Evolutionary conservation across 176 grass and related monocot genomes (phyloP).

Genomic region (Aechmea fasciata): DNA sequence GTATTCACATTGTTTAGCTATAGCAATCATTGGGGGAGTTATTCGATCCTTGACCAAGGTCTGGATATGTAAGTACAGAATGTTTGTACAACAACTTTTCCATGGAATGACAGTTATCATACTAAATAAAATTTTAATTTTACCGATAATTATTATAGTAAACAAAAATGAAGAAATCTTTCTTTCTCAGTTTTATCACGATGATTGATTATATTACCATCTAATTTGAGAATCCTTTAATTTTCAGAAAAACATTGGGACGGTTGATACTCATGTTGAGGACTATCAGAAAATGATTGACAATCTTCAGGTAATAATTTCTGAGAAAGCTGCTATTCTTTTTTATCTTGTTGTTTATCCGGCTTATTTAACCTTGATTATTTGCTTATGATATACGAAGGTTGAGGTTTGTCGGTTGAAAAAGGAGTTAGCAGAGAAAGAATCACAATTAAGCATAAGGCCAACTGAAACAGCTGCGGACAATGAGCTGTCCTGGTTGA

Average conservation of each 20-base stretch:
- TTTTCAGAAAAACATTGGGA: slow-evolving; percentile 89
- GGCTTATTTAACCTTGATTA: neutral
- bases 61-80: neutral
- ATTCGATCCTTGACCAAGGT: neutral
- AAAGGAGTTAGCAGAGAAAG: slow-evolving; percentile 89
- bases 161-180: too few species aligned
- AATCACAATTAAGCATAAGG: slow-evolving; percentile 75
- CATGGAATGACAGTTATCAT: too few species aligned
- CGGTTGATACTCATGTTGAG: slow-evolving; percentile 81
- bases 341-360: slow-evolving; percentile 3
- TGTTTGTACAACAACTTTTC: too few species aligned
- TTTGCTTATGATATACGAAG: slow-evolving; percentile 30
- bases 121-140: too few species aligned
- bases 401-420: slow-evolving; percentile 76
- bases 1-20: neutral
- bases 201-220: neutral
- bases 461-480: slow-evolving; percentile 71
- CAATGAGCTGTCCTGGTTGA: slow-evolving; percentile 82
- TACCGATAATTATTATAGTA: too few species aligned
- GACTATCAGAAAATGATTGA: slow-evolving; percentile 93
- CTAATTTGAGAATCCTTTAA: slow-evolving; percentile 7
- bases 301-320: slow-evolving; percentile 68
- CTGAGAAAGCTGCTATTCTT: neutral
- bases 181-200: too few species aligned
- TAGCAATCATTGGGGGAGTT: neutral